Evolutionary conservation across 2,329 filamentous ascomycete species (phyloP), one percentile per base, ranked within the genome.

Genomic region (Thermoascus crustaceus): DNA sequence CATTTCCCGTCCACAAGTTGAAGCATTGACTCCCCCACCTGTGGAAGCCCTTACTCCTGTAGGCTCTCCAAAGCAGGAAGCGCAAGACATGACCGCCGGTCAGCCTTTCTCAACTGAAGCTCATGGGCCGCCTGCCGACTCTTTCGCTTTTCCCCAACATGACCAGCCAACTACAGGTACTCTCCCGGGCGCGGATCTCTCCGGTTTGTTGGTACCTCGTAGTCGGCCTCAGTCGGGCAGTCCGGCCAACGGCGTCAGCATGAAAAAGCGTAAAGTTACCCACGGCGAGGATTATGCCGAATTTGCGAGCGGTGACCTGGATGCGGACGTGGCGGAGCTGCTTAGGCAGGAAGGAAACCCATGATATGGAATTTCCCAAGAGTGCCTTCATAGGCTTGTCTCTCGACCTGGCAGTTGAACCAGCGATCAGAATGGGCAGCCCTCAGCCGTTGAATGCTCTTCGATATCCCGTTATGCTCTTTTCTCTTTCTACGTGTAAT

Each of bases 1-100:
- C 59, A 30, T 48, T 9, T n/a, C 41, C 34, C 78, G 85, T 21
- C 88, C 89, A 1, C 78, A 88, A 47, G 73, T 94, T 38, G 89
- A 96, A 59, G 83, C 80, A 4, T 71, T 95, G 37, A 95, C 88
- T 0, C 88, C 87, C n/a, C 84, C 83, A 1, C 67, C 78, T 2
- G 72, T 77, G 40, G 75, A 76, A 37, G 62, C 64, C 6, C 60
- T 73, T 37, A 72, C 71, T 0, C 72, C 74, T 13, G 64, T 70
- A 33, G 67, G 62, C 5, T 71, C 68, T 4, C 69, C 70, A 1
- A 53, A 58, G 33, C 61, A 57, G 34, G 54, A 40, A 43, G 52
- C 34, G 11, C 50, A 58, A 18, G 50, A 59, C 11, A 25, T 26
- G 13, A 20, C 31, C 46, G 48, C 50, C 52, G 55, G 55, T 50